Percentiles rank a stretch among this genome's conserved stretches.
phyloP scores from a whole-genome alignment of 2,329 filamentous ascomycete genomes.

The Penicillium sp. region DNA sequence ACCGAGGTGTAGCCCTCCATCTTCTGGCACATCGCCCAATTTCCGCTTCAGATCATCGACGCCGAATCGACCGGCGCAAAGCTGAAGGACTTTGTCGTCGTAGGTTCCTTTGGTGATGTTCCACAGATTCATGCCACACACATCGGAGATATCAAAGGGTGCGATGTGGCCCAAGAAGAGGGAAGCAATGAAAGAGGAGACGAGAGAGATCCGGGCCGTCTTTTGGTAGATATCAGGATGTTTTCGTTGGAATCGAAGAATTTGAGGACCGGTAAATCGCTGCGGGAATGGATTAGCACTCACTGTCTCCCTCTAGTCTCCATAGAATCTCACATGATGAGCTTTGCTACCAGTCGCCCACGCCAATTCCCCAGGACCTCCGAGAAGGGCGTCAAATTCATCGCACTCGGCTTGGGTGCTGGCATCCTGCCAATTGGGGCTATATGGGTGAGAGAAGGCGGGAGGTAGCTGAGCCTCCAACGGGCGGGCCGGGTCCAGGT shows the following conservation, averaged over 20 bases:
- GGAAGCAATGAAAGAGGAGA: slow-evolving; percentile 91
- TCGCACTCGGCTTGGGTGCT: slow-evolving; percentile 92
- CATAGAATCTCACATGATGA: slow-evolving; percentile 66
- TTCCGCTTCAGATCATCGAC: slow-evolving; percentile 64
- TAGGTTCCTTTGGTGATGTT: slow-evolving; percentile 71
- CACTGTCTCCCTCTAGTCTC: too few relatives aligned
- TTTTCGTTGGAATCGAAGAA: slow-evolving; percentile 76
- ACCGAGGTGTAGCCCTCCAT: slow-evolving; percentile 76
- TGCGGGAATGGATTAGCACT: slow-evolving; percentile 30
- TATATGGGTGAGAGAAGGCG: slow-evolving; percentile 77
- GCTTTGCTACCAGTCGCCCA: slow-evolving; percentile 82
- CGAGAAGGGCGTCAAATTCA: slow-evolving; percentile 69
- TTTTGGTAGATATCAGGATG: slow-evolving; percentile 73
- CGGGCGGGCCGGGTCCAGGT: slow-evolving; percentile 54
- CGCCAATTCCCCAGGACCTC: slow-evolving; percentile 62
- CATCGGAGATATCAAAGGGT: slow-evolving; percentile 88
- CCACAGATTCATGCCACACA: slow-evolving; percentile 96
- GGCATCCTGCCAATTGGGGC: slow-evolving; percentile 96
- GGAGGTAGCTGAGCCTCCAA: slow-evolving; percentile 66
- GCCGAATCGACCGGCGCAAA: slow-evolving; percentile 63
- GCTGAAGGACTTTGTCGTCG: slow-evolving; percentile 66
- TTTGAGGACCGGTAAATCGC: slow-evolving; percentile 97
- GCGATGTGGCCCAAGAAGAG: slow-evolving; percentile 79
- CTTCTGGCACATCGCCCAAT: slow-evolving; percentile 70
- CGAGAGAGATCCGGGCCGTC: slow-evolving; percentile 81